Base-by-base conservation (phyloP, 192 early-diverging fungal genomes). In the Chytriomyces hyalinus region DNA sequence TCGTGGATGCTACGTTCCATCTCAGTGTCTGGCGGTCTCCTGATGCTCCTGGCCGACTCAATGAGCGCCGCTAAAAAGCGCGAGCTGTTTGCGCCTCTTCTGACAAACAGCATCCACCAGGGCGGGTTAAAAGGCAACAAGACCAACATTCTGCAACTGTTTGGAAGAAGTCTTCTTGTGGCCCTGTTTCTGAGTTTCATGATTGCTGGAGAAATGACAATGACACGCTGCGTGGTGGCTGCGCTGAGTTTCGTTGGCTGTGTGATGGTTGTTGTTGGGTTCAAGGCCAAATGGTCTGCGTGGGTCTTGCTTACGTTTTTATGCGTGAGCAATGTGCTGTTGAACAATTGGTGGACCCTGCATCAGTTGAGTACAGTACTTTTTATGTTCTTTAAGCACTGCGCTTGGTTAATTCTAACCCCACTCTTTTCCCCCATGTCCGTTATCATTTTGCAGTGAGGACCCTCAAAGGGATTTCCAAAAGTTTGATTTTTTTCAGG, bases 261-360 rank as follows among this genome's bases (percentile, higher is more conserved):
- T 80, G 79, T 96, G 47, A 95, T 98, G 95, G 94, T 98, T 26
- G 95, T 93, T 6, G 91, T 98, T 45, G 97, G 97, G 0, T 98
- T 98, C 88, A 98, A 98, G 84, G 95, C 97, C 46, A 96, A 95
- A 85, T 94, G 89, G 88, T 94, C 96, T 22, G 96, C 97, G 28
- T 95, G 94, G 87, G 92, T 98, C 62, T 78, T 98, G 51, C 91
- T 98, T 44, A 83, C 93, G 17, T 91, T 98, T 73, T 77, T 98
- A 64, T 94, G 91, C 36, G 85, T 98, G 57, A 92, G 92, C 80
- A 98, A 98, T 82, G 85, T 98, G 46, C 73, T 95, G 22, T 90
- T 98, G 65, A 98, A 98, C 84, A 97, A 98, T 88, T 98, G 93
- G 88, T 98, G 96, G 96, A 89, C 92, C 5, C 87, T 93, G 65